These are phyloP conservation scores for Priceomyces carsonii DNA, from an alignment of 805 yeast species.

Conservation along the genomic window DNA sequence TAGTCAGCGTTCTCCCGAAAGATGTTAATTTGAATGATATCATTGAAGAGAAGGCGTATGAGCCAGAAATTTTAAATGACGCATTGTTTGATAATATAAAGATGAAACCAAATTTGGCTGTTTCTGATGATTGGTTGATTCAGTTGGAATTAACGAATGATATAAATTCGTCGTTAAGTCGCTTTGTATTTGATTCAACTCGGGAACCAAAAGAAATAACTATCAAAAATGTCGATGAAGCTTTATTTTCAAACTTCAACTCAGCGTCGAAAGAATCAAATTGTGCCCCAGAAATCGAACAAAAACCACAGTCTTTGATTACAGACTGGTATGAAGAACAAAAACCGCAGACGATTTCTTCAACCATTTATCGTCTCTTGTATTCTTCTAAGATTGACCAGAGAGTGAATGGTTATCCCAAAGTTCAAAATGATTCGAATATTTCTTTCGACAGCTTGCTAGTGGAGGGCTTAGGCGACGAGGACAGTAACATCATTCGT, in stretches of 20 bases:
- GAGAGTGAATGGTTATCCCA: conserved; percentile 30
- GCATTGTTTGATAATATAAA: conserved; percentile 35
- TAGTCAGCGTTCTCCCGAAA: conserved; percentile 34
- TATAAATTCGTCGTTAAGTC: conserved; percentile 42
- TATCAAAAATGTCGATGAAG: conserved; percentile 43
- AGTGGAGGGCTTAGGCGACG: conserved; percentile 12
- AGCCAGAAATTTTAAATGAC: conserved; percentile 56
- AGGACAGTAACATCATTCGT: conserved; percentile 45
- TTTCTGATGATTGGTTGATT: conserved; percentile 61
- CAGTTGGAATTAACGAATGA: conserved; percentile 59
- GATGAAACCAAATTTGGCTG: conserved; percentile 46
- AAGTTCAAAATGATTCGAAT: conserved; percentile 9
- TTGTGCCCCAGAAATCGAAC: conserved; percentile 16
- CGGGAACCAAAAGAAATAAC: conserved; percentile 21
- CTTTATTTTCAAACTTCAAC: conserved; percentile 50
- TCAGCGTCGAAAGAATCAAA: conserved; percentile 19
- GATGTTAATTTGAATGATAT: conserved; percentile 35
- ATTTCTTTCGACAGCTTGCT: conserved; percentile 22
- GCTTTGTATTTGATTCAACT: conserved; percentile 15
- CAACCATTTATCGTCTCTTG: conserved; percentile 19
- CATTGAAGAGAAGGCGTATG: conserved; percentile 66
- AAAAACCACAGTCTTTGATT: not conserved
- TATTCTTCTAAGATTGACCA: conserved; percentile 18
- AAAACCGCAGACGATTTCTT: conserved; percentile 11
- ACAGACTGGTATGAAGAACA: conserved; percentile 7